These are phyloP conservation scores for Xylaria venustula DNA, from an alignment of 495 filamentous ascomycete species.

Conservation along the genomic window DNA sequence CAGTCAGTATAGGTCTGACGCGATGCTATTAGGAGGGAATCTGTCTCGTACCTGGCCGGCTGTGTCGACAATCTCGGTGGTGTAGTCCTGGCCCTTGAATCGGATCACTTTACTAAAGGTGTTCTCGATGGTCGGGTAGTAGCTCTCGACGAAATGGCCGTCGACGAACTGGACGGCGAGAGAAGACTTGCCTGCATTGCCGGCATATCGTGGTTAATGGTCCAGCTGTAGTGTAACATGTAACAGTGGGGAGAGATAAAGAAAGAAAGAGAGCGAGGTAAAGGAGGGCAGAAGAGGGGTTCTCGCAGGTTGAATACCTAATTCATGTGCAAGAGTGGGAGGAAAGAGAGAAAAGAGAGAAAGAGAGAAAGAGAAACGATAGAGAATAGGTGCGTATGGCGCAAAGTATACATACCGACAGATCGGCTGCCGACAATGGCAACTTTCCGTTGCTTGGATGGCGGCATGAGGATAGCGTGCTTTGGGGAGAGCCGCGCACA, in stretches of 20 bases:
- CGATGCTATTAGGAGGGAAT: too few relatives aligned
- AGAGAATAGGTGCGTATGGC: neutral
- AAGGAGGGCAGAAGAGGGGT: too few relatives aligned
- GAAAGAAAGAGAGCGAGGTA: too few relatives aligned
- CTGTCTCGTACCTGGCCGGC: slow-evolving; percentile 80
- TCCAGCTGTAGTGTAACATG: too few relatives aligned
- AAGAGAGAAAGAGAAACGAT: slow-evolving; percentile 11
- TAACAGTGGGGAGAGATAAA: too few relatives aligned
- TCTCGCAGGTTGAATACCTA: too few relatives aligned
- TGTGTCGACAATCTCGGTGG: slow-evolving; percentile 97
- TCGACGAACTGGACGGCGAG: slow-evolving; percentile 97
- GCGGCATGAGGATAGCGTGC: slow-evolving; percentile 59
- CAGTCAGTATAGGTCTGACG: neutral
- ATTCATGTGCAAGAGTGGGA: too few relatives aligned
- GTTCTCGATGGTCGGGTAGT: slow-evolving; percentile 99
- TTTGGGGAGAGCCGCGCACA: neutral
- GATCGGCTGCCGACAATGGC: slow-evolving; percentile 97
- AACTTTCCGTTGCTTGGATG: slow-evolving; percentile 94
- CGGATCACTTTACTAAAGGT: slow-evolving; percentile 95
- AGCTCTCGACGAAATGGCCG: slow-evolving; percentile 96
- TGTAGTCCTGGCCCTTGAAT: slow-evolving; percentile 86
- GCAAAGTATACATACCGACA: slow-evolving; percentile 66
- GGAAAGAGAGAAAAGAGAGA: slow-evolving; percentile 8
- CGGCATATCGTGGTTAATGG: neutral
- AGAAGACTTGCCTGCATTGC: slow-evolving; percentile 82